Percentiles rank a stretch among this genome's conserved stretches.
Evolutionary conservation across 2,329 filamentous ascomycete species (phyloP).

Genomic region (Rachicladosporium sp.): DNA sequence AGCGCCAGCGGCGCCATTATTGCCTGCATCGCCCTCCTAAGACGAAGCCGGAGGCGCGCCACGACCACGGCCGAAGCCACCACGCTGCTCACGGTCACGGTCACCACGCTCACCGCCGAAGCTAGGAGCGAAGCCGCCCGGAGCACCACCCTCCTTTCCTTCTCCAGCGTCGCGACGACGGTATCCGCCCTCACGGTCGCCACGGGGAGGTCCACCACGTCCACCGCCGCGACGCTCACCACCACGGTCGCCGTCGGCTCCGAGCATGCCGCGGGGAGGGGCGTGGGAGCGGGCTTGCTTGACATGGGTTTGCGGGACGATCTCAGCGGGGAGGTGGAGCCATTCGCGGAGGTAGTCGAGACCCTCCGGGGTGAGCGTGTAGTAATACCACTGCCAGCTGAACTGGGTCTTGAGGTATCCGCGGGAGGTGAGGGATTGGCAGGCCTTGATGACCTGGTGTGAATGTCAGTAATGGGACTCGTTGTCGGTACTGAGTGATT

Average conservation of each 20-base stretch:
- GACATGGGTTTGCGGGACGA: conserved; percentile 98
- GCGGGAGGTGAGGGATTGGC: conserved; percentile 94
- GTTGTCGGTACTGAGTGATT: background rate
- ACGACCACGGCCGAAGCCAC: conserved; percentile 56
- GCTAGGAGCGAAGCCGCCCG: conserved; percentile 81
- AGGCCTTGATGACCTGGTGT: conserved; percentile 77
- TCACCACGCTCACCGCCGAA: conserved; percentile 76
- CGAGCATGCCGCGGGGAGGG: conserved; percentile 97
- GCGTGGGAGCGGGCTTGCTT: conserved; percentile 99
- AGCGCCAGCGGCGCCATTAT: too few relatives aligned
- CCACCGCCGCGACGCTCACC: conserved; percentile 59
- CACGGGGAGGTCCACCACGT: conserved; percentile 63
- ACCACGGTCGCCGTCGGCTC: conserved; percentile 49
- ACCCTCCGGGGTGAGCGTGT: conserved; percentile 95
- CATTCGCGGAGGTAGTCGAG: conserved; percentile 99
- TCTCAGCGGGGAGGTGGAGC: conserved; percentile 98
- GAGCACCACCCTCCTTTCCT: conserved; percentile 82
- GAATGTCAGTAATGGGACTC: conserved; percentile 2
- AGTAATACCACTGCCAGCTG: conserved; percentile 99
- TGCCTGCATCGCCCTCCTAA: conserved; percentile 15
- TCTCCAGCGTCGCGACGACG: conserved; percentile 45
- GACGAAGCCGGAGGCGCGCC: conserved; percentile 46
- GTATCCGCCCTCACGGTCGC: conserved; percentile 59
- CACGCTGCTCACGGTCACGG: conserved; percentile 70
- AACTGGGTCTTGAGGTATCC: conserved; percentile 99